Conservation (phyloP, 345 rosid species). For the Eucalyptus pauciflora region DNA sequence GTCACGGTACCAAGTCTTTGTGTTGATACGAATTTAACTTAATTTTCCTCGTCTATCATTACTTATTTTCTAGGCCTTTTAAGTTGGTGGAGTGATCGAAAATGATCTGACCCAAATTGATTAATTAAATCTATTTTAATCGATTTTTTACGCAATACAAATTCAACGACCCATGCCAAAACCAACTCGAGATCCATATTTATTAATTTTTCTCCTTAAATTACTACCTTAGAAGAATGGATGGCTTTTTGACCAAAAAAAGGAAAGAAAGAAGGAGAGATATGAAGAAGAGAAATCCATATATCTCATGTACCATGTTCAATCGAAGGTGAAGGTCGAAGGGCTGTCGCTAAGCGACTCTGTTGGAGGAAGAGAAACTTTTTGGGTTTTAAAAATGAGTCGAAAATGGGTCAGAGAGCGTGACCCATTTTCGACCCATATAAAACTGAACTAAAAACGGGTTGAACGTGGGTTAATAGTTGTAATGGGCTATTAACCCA, state of each 20-base stretch:
- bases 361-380: no score
- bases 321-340: no score
- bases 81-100: fast-evolving
- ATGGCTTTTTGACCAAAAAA: not conserved
- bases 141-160: no score
- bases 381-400: no score
- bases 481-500: no score
- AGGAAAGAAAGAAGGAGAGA: not conserved
- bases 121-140: fast-evolving
- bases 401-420: no score
- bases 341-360: no score
- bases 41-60: not conserved
- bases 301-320: not conserved
- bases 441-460: no score
- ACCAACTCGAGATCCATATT: not conserved
- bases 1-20: not conserved
- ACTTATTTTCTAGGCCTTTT: not conserved
- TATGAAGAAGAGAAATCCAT: not conserved
- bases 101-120: no score
- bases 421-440: no score
- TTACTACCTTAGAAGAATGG: not conserved
- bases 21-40: not conserved
- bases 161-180: not conserved
- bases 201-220: no score
- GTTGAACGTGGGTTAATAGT: no score